These are phyloP conservation scores for Cinnamomum chago DNA, from an alignment of 164 flowering plant species.

Conservation along the genomic window DNA sequence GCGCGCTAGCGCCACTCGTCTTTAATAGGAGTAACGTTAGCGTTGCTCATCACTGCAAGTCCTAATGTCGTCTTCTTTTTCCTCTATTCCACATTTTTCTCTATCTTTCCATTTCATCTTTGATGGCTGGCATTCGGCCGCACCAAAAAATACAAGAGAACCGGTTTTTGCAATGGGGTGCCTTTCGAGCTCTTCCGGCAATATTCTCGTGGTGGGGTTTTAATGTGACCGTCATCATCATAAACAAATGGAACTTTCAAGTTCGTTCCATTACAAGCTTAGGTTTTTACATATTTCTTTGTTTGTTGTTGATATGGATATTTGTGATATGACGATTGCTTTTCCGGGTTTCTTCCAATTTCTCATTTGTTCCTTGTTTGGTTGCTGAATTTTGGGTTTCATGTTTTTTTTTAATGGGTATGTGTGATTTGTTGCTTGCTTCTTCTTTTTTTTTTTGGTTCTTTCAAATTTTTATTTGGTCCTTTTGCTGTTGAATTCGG, in stretches of 20 bases:
- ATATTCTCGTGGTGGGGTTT: slow-evolving; percentile 95
- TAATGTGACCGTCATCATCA: slow-evolving; percentile 93
- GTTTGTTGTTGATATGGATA: background rate
- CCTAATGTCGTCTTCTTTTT: too few species aligned
- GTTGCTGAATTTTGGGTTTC: background rate
- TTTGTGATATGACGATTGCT: background rate
- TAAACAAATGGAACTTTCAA: slow-evolving; percentile 99
- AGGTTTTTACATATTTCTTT: background rate
- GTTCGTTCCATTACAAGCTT: slow-evolving; percentile 12
- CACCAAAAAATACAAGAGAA: slow-evolving; percentile 57
- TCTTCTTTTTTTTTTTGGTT: too few species aligned
- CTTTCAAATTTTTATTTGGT: too few species aligned
- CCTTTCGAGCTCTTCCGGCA: slow-evolving; percentile 59
- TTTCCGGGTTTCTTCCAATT: background rate
- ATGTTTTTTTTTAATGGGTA: background rate
- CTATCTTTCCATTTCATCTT: too few species aligned
- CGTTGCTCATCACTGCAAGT: too few species aligned
- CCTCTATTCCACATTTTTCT: too few species aligned
- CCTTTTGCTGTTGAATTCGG: too few species aligned
- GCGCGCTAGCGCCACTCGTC: too few species aligned
- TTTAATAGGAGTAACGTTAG: too few species aligned
- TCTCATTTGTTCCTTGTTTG: background rate
- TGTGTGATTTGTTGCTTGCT: too few species aligned
- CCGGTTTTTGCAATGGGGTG: slow-evolving; percentile 50
- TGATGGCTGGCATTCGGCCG: too few species aligned